A percentile compares a stretch with the other conserved stretches of the same genome.
These are phyloP conservation scores for Fusarium globosum DNA, from an alignment of 2,329 filamentous ascomycete genomes.

Conservation along the genomic window DNA sequence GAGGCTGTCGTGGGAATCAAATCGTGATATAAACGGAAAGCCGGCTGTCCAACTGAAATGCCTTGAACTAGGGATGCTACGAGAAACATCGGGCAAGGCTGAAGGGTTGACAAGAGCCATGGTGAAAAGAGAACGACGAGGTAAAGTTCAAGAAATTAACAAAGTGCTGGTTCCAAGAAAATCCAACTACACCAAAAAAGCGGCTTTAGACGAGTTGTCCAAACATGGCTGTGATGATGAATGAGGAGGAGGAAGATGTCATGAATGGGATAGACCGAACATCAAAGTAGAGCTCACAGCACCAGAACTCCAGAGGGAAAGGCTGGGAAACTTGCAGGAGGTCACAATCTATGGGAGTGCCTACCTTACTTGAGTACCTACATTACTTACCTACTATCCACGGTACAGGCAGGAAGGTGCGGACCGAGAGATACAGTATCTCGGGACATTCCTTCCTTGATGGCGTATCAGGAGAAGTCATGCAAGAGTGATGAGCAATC, in stretches of 20 bases:
- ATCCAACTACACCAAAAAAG: conserved; percentile 52
- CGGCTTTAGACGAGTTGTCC: conserved; percentile 45
- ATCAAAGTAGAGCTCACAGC: not conserved
- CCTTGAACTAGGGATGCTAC: conserved; percentile 53
- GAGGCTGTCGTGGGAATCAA: not conserved
- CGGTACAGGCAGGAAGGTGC: not conserved
- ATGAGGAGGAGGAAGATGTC: conserved; percentile 43
- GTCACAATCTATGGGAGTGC: not conserved
- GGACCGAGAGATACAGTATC: not conserved
- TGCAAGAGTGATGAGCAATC: conserved; percentile 3
- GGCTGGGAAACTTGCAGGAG: conserved; percentile 10
- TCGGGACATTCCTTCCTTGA: conserved; percentile 10
- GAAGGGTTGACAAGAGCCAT: conserved; percentile 51
- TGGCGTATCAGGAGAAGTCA: not conserved
- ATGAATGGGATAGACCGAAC: not conserved
- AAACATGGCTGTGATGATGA: conserved; percentile 52
- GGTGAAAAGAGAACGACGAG: conserved; percentile 41
- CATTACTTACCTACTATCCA: not conserved
- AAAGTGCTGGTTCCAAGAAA: conserved; percentile 56
- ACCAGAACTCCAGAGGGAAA: not conserved
- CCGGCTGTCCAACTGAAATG: conserved; percentile 52
- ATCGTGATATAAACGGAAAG: conserved; percentile 16
- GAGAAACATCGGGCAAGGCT: conserved; percentile 50
- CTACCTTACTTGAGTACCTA: not conserved
- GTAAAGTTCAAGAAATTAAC: conserved; percentile 49